Conservation (phyloP, 805 yeast genomes). For the Barnettozyma sp. region DNA sequence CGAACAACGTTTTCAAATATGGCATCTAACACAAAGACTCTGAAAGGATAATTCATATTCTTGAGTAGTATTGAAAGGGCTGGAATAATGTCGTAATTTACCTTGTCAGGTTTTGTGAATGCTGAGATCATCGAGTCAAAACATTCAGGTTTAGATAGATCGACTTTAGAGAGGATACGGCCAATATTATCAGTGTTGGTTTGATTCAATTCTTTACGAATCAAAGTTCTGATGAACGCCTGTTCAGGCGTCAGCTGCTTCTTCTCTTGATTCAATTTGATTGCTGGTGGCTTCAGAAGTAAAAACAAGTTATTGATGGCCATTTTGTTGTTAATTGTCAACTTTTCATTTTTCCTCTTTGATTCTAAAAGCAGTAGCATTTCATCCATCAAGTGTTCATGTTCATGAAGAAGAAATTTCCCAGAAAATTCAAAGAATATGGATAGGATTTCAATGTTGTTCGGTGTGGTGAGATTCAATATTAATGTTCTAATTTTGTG, state of each 20-base stretch:
- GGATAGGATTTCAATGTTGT: slow-evolving; percentile 61
- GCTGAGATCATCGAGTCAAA: slow-evolving; percentile 29
- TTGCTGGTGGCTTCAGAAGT: slow-evolving; percentile 48
- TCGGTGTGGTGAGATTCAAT: slow-evolving; percentile 41
- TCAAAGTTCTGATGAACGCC: slow-evolving; percentile 40
- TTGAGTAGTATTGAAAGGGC: slow-evolving; percentile 43
- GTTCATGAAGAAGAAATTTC: slow-evolving; percentile 52
- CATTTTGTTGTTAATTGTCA: slow-evolving; percentile 49
- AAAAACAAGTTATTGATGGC: slow-evolving; percentile 52
- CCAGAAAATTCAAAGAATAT: slow-evolving; percentile 75
- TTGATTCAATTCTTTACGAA: slow-evolving; percentile 43
- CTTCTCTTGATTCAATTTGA: slow-evolving; percentile 27
- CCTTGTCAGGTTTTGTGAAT: slow-evolving; percentile 53
- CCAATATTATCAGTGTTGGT: slow-evolving; percentile 31
- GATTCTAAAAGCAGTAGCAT: slow-evolving; percentile 52
- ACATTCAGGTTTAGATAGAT: slow-evolving; percentile 38
- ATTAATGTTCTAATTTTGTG: slow-evolving; percentile 64
- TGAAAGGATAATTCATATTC: slow-evolving; percentile 34
- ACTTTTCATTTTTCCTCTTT: slow-evolving; percentile 40
- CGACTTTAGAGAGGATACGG: slow-evolving; percentile 35
- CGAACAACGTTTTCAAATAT: slow-evolving; percentile 54
- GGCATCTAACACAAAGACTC: slow-evolving; percentile 48
- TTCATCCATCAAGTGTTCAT: slow-evolving; percentile 50
- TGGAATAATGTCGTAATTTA: slow-evolving; percentile 50
- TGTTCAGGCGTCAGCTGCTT: slow-evolving; percentile 36